These are phyloP conservation scores for Orbilia oligospora DNA, from an alignment of 2,329 filamentous ascomycete species.

Conservation along the genomic window DNA sequence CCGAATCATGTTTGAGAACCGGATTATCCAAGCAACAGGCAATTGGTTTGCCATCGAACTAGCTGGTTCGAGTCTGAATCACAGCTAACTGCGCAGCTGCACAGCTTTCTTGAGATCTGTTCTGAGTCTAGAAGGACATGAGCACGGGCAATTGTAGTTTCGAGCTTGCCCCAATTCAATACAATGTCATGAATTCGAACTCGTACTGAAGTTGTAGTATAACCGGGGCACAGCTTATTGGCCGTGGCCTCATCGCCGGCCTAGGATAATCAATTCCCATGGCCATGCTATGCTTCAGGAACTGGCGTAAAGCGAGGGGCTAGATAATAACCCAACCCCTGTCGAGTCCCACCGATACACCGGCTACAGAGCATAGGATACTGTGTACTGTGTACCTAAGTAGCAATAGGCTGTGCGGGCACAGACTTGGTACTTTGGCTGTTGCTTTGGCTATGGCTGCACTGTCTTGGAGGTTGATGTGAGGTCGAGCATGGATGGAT, in stretches of 20 bases:
- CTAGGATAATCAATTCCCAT: background rate
- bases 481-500: conserved; percentile 31
- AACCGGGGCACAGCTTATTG: conserved; percentile 30
- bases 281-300: conserved; percentile 17
- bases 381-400: background rate
- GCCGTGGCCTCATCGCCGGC: conserved; percentile 12
- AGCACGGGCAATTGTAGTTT: conserved; percentile 30
- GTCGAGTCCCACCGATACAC: conserved; percentile 18
- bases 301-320: conserved; percentile 13
- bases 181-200: background rate
- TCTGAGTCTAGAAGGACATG: conserved; percentile 6
- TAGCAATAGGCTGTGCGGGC: conserved; percentile 48
- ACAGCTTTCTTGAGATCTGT: conserved; percentile 13
- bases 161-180: background rate
- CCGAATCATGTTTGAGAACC: conserved; percentile 54
- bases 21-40: conserved; percentile 31
- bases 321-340: conserved; percentile 16
- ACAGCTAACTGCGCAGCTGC: background rate
- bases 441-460: background rate
- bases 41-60: conserved; percentile 45
- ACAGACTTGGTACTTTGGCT: conserved; percentile 36
- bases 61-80: conserved; percentile 25
- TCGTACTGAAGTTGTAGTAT: conserved; percentile 17
- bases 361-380: background rate
- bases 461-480: conserved; percentile 17